Percentiles rank a stretch among this genome's conserved stretches.
These are phyloP conservation scores for Diplodia corticola DNA, from an alignment of 2,329 filamentous ascomycete species.

Conservation along the genomic window DNA sequence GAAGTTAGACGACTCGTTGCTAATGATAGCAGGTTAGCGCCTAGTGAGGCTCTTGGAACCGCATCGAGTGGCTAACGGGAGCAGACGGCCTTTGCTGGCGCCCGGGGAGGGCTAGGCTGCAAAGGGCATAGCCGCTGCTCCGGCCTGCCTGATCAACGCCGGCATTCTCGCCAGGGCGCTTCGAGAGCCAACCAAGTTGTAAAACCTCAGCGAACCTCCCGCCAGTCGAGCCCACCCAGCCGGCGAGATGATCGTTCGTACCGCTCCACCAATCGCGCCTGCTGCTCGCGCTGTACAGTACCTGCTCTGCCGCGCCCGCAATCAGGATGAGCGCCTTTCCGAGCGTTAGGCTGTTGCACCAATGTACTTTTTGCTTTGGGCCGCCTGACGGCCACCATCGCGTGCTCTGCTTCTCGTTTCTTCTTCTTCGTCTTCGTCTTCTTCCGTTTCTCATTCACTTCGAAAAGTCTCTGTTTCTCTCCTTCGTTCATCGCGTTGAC, in stretches of 20 bases:
- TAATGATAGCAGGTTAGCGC: slow-evolving; percentile 21
- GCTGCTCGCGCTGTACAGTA: slow-evolving; percentile 12
- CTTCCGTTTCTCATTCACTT: slow-evolving; percentile 22
- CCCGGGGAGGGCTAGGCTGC: background rate
- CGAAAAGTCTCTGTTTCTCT: slow-evolving; percentile 26
- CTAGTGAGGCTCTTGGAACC: slow-evolving; percentile 6
- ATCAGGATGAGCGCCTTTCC: slow-evolving; percentile 4
- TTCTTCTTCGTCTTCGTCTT: slow-evolving; percentile 25
- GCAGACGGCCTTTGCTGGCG: background rate
- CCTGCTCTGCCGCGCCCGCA: slow-evolving; percentile 19
- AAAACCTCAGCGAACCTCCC: slow-evolving; percentile 13
- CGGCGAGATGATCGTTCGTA: slow-evolving; percentile 9
- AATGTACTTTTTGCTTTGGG: background rate
- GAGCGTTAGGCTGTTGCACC: background rate
- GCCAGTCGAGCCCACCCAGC: background rate
- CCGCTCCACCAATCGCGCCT: slow-evolving; percentile 12
- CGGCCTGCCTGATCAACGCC: slow-evolving; percentile 13
- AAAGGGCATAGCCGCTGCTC: slow-evolving; percentile 1
- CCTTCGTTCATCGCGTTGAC: slow-evolving; percentile 17
- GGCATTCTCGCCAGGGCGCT: slow-evolving; percentile 23
- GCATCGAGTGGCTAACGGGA: slow-evolving; percentile 11
- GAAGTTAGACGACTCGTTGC: slow-evolving; percentile 4
- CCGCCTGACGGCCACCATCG: background rate
- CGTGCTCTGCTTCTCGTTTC: slow-evolving; percentile 14
- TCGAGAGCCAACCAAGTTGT: slow-evolving; percentile 37